Evolutionary conservation across 371 early-diverging fungal genomes (phyloP).

Genomic region (Apophysomyces trapeziformis): DNA sequence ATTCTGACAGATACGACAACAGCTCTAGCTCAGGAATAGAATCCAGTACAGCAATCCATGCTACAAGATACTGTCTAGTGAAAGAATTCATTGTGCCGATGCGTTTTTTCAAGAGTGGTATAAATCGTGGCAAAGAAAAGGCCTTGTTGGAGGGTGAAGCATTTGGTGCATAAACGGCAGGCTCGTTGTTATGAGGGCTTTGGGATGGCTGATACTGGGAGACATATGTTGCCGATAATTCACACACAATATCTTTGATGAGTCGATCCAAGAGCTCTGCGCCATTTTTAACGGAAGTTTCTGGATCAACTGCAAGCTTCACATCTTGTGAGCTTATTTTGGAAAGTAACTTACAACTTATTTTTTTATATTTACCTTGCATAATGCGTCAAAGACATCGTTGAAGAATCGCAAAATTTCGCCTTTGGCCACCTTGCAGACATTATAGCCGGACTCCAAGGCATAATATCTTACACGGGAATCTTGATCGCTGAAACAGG

Average conservation of each 20-base stretch:
- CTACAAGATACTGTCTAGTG: slow-evolving; percentile 88
- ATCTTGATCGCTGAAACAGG: slow-evolving; percentile 89
- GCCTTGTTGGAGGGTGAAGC: slow-evolving; percentile 49
- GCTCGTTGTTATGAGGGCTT: slow-evolving; percentile 21
- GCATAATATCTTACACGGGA: slow-evolving; percentile 92
- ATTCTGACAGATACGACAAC: slow-evolving; percentile 84
- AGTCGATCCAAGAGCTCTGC: slow-evolving; percentile 88
- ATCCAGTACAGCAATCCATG: slow-evolving; percentile 89
- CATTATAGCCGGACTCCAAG: slow-evolving; percentile 95
- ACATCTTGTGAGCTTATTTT: background rate
- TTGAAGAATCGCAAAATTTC: slow-evolving; percentile 87
- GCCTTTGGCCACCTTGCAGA: slow-evolving; percentile 89
- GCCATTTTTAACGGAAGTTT: slow-evolving; percentile 85
- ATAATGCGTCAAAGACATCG: slow-evolving; percentile 91
- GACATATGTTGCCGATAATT: slow-evolving; percentile 75
- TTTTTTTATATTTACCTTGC: slow-evolving; percentile 65
- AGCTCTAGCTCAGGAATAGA: slow-evolving; percentile 91
- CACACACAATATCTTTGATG: slow-evolving; percentile 92
- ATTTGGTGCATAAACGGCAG: slow-evolving; percentile 22
- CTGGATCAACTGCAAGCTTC: slow-evolving; percentile 83
- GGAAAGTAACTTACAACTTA: background rate
- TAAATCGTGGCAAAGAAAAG: slow-evolving; percentile 87
- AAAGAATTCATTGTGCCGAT: slow-evolving; percentile 85
- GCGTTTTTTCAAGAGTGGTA: slow-evolving; percentile 87
- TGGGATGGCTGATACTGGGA: slow-evolving; percentile 36